A percentile compares a stretch with the other conserved stretches of the same genome.
Evolutionary conservation across 805 yeast species (phyloP).

Genomic region (Sungouiozyma ichnusensis): DNA sequence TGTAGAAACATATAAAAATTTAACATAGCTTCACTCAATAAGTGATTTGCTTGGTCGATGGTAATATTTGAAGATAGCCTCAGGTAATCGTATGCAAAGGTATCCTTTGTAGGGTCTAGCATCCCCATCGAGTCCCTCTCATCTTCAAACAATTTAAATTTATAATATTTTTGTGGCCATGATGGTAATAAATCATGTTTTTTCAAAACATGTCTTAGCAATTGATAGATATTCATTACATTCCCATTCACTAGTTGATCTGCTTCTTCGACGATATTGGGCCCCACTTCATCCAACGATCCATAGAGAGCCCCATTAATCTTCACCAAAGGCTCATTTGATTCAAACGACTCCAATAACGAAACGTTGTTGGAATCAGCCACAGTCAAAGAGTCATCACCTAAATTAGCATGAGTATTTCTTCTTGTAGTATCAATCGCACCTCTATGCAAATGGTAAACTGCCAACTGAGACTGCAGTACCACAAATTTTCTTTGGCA

Average conservation of each 20-base stretch:
- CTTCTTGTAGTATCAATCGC: not conserved
- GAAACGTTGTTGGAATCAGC: not conserved
- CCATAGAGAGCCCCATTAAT: not conserved
- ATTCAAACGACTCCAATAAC: not conserved
- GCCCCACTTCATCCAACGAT: not conserved
- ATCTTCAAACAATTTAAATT: not conserved
- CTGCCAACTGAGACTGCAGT: slow-evolving; percentile 19
- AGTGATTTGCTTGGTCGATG: slow-evolving; percentile 6
- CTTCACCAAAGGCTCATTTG: not conserved
- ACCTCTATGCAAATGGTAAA: slow-evolving; percentile 7
- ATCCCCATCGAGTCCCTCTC: not conserved
- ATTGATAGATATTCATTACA: not conserved
- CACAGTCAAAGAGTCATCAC: not conserved
- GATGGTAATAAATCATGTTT: slow-evolving; percentile 23
- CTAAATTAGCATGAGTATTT: not conserved
- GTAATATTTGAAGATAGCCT: slow-evolving; percentile 5
- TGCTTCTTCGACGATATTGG: not conserved
- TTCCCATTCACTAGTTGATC: not conserved
- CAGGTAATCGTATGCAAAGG: slow-evolving; percentile 7
- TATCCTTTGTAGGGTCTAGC: slow-evolving; percentile 8
- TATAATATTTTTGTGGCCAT: slow-evolving; percentile 16
- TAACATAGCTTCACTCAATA: slow-evolving; percentile 22
- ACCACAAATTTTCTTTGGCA: slow-evolving; percentile 16
- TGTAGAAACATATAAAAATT: slow-evolving; percentile 25
- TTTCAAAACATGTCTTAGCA: slow-evolving; percentile 8